Conservation (phyloP, 1,284 basidiomycete species). For the Melampsora americana region DNA sequence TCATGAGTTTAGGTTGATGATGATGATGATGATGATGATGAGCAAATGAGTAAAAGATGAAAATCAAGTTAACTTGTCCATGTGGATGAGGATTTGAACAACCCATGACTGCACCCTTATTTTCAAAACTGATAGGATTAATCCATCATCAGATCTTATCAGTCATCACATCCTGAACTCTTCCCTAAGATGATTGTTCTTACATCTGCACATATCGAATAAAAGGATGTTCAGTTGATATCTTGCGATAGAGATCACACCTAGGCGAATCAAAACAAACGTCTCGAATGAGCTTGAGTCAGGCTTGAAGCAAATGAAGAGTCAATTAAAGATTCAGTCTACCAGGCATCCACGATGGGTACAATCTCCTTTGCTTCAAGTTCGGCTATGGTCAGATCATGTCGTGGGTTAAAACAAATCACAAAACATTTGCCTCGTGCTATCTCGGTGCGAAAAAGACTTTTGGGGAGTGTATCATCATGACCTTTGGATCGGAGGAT, state of each 20-base stretch:
- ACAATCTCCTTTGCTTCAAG: conserved; percentile 66
- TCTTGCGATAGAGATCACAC: conserved; percentile 49
- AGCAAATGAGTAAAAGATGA: neutral
- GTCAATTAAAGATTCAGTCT: conserved; percentile 8
- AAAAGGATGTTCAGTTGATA: conserved; percentile 51
- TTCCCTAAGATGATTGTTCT: neutral
- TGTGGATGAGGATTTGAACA: conserved; percentile 95
- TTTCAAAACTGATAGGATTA: conserved; percentile 61
- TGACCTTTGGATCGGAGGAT: conserved; percentile 14
- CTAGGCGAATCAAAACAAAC: neutral
- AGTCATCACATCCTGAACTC: neutral
- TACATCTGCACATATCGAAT: conserved; percentile 53
- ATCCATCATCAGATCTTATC: neutral
- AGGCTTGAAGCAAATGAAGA: neutral
- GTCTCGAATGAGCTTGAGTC: neutral
- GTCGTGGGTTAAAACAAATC: conserved; percentile 80
- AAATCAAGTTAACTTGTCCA: conserved; percentile 74
- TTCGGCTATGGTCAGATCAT: conserved; percentile 83
- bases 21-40: conserved; percentile 47
- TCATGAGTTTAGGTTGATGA: conserved; percentile 45
- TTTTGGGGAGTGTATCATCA: conserved; percentile 10
- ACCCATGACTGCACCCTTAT: conserved; percentile 93
- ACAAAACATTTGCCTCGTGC: conserved; percentile 84
- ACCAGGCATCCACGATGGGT: conserved; percentile 73
- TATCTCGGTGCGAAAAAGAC: conserved; percentile 66